A percentile compares a stretch with the other conserved stretches of the same genome.
Conservation (phyloP, 225 moss, liverwort and hornwort species). For the Sphagnum tenellum region DNA sequence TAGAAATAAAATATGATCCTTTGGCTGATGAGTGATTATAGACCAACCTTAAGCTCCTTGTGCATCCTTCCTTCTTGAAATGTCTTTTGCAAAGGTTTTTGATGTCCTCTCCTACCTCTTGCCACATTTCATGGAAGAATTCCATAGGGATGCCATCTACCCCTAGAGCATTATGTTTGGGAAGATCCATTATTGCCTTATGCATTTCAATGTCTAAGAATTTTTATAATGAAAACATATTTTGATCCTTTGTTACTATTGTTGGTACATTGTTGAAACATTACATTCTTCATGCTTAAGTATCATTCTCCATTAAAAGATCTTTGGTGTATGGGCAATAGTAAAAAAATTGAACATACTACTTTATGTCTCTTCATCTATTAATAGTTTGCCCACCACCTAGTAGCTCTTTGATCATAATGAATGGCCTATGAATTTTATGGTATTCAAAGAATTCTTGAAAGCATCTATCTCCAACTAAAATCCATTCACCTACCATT, state of each 20-base stretch:
- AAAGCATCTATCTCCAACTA: background rate
- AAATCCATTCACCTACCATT: background rate
- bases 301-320: background rate
- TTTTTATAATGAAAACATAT: background rate
- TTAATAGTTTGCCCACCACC: background rate
- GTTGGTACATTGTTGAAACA: background rate
- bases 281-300: background rate
- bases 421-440: background rate
- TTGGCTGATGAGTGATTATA: background rate
- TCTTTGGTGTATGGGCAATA: background rate
- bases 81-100: background rate
- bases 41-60: background rate
- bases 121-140: background rate
- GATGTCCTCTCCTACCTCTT: background rate
- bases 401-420: background rate
- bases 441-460: background rate
- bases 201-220: background rate
- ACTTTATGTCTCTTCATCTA: background rate
- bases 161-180: background rate
- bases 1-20: background rate
- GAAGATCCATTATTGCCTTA: too few species aligned
- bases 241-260: background rate
- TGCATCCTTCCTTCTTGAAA: background rate
- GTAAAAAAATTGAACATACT: background rate
- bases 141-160: background rate